Conservation (phyloP, 2,329 filamentous ascomycete species). For the Fusarium sp. region DNA sequence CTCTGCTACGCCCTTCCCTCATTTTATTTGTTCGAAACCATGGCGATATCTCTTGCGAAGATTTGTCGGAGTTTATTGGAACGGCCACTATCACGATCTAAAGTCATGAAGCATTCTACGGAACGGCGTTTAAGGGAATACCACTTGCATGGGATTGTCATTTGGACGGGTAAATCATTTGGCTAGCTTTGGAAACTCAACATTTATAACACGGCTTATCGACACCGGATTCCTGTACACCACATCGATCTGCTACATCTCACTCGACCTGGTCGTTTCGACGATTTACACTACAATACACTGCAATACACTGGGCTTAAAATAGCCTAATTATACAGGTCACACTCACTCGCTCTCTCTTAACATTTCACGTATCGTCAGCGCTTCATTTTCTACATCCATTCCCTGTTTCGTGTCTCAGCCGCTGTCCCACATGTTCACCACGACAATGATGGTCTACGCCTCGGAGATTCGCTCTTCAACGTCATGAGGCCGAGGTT, state of each 20-base stretch:
- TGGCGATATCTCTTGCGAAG: slow-evolving; percentile 19
- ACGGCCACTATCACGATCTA: slow-evolving; percentile 32
- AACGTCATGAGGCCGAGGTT: slow-evolving; percentile 46
- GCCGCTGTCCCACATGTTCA: slow-evolving; percentile 11
- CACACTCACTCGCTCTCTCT: slow-evolving; percentile 1
- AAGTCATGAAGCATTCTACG: slow-evolving; percentile 34
- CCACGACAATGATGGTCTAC: not conserved
- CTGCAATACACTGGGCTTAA: slow-evolving; percentile 15
- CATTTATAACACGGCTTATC: slow-evolving; percentile 6
- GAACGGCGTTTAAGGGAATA: slow-evolving; percentile 44
- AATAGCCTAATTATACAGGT: slow-evolving; percentile 11
- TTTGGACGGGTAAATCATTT: slow-evolving; percentile 18
- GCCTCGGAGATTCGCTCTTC: slow-evolving; percentile 20
- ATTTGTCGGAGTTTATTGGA: slow-evolving; percentile 29
- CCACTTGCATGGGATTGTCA: slow-evolving; percentile 29
- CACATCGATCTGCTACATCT: not conserved
- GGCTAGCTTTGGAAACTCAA: slow-evolving; percentile 3
- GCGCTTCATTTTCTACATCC: not conserved
- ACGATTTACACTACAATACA: slow-evolving; percentile 2
- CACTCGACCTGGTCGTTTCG: slow-evolving; percentile 17
- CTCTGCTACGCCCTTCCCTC: slow-evolving; percentile 2
- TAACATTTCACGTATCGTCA: slow-evolving; percentile 8
- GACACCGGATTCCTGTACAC: slow-evolving; percentile 7
- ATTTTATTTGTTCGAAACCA: slow-evolving; percentile 26
- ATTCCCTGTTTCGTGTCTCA: slow-evolving; percentile 11